Conservation (phyloP, 164 flowering plant species). For the Magnolia officinalis region DNA sequence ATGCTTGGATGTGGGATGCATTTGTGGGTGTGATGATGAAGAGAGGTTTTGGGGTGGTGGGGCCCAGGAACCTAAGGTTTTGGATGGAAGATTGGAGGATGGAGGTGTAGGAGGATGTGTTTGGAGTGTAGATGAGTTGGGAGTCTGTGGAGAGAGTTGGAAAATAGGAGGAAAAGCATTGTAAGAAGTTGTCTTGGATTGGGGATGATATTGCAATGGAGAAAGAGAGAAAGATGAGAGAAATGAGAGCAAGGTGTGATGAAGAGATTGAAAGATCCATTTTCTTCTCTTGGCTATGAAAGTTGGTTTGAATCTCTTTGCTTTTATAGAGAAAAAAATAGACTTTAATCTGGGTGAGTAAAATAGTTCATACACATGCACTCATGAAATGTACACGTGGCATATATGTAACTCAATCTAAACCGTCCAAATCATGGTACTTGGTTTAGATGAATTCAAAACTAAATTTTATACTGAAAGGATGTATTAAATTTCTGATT, state of each 20-base stretch:
- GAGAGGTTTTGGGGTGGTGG: constrained; percentile 15
- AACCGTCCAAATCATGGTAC: no score
- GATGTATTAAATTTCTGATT: no score
- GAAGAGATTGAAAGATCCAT: neutral
- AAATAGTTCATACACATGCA: no score
- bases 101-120: constrained; percentile 10
- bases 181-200: constrained; percentile 1
- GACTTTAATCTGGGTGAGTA: no score
- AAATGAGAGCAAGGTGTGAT: neutral
- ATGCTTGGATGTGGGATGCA: constrained; percentile 24
- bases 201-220: neutral
- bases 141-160: neutral
- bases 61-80: constrained; percentile 15
- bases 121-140: neutral
- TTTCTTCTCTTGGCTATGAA: neutral
- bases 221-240: neutral
- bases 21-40: constrained; percentile 23
- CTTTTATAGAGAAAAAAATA: neutral
- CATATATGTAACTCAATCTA: no score
- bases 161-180: neutral
- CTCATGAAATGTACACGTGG: no score
- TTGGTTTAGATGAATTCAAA: no score
- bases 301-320: neutral
- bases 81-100: constrained; percentile 12
- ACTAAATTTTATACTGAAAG: no score